phyloP scores from a whole-genome alignment of 2,329 filamentous ascomycete species.

The Ceratocystiopsis minuta region DNA sequence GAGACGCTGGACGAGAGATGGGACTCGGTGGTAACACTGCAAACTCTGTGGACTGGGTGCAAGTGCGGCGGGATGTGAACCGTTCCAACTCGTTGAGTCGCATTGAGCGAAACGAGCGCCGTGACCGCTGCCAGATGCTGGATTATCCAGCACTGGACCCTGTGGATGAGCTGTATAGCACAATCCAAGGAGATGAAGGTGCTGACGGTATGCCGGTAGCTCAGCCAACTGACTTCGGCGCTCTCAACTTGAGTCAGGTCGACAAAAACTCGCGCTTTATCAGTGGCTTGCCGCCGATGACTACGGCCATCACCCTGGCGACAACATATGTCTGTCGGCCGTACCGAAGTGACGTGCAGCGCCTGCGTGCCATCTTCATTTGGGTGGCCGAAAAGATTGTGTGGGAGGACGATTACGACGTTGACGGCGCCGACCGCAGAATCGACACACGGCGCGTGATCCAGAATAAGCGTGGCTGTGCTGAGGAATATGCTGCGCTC shows the following conservation, averaged over 20 bases:
- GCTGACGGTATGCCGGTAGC: slow-evolving; percentile 68
- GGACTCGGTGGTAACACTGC: slow-evolving; percentile 32
- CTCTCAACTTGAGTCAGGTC: slow-evolving; percentile 66
- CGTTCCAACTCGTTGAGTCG: slow-evolving; percentile 82
- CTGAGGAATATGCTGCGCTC: slow-evolving; percentile 75
- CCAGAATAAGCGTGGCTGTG: slow-evolving; percentile 64
- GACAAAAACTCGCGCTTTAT: slow-evolving; percentile 94
- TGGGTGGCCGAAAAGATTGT: slow-evolving; percentile 91
- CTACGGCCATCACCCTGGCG: slow-evolving; percentile 64
- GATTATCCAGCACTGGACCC: slow-evolving; percentile 77
- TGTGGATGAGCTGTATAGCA: slow-evolving; percentile 72
- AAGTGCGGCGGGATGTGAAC: slow-evolving; percentile 88
- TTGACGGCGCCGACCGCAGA: slow-evolving; percentile 38
- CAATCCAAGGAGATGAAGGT: slow-evolving; percentile 76
- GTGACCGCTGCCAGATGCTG: slow-evolving; percentile 85
- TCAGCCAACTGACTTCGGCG: slow-evolving; percentile 64
- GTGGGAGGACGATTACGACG: slow-evolving; percentile 88
- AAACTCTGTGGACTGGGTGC: slow-evolving; percentile 66
- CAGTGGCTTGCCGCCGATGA: slow-evolving; percentile 62
- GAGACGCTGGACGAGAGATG: slow-evolving; percentile 49
- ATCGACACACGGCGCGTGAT: slow-evolving; percentile 72
- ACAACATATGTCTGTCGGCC: slow-evolving; percentile 88
- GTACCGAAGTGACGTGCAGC: slow-evolving; percentile 84
- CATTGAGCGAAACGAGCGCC: slow-evolving; percentile 69
- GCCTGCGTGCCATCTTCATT: slow-evolving; percentile 84